These are phyloP conservation scores for Aspergillus fumigatus DNA, from an alignment of 2,329 filamentous ascomycete species.

Conservation along the genomic window DNA sequence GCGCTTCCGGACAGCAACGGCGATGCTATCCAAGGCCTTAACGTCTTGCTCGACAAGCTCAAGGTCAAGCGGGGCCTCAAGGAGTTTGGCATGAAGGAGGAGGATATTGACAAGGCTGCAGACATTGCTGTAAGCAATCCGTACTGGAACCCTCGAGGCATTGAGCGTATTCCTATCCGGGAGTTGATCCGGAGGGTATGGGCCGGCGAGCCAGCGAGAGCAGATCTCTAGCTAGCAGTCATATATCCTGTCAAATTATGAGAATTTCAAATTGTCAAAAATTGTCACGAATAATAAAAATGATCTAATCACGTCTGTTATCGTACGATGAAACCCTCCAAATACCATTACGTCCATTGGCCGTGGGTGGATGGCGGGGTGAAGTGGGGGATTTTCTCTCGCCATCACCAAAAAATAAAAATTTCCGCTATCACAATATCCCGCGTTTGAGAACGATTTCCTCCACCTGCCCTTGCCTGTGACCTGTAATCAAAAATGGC, in stretches of 20 bases:
- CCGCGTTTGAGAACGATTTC: not conserved
- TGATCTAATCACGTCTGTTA: not conserved
- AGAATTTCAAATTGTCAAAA: not conserved
- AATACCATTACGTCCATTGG: constrained; percentile 1
- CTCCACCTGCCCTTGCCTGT: not conserved
- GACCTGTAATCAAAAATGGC: constrained; percentile 18
- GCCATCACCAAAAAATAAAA: constrained; percentile 15
- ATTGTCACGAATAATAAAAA: not conserved
- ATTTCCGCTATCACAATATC: constrained; percentile 11
- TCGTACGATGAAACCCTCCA: not conserved
- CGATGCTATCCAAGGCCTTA: constrained; percentile 55
- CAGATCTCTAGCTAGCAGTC: constrained; percentile 42
- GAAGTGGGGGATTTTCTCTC: constrained; percentile 26
- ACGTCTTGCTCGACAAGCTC: constrained; percentile 51
- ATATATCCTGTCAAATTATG: constrained; percentile 1
- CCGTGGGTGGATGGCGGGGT: constrained; percentile 25
- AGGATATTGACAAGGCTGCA: constrained; percentile 56
- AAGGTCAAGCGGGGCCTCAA: constrained; percentile 51
- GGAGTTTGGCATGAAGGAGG: constrained; percentile 56
- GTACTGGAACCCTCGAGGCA: constrained; percentile 56
- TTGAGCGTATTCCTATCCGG: constrained; percentile 50
- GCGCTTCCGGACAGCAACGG: constrained; percentile 54
- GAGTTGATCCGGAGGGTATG: constrained; percentile 58
- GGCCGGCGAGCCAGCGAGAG: constrained; percentile 54
- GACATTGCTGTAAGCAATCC: constrained; percentile 56